Percentiles rank a stretch among this genome's conserved stretches.
These are phyloP conservation scores for Magnaporthales sp. DNA, from an alignment of 2,329 filamentous ascomycete species.

Conservation along the genomic window DNA sequence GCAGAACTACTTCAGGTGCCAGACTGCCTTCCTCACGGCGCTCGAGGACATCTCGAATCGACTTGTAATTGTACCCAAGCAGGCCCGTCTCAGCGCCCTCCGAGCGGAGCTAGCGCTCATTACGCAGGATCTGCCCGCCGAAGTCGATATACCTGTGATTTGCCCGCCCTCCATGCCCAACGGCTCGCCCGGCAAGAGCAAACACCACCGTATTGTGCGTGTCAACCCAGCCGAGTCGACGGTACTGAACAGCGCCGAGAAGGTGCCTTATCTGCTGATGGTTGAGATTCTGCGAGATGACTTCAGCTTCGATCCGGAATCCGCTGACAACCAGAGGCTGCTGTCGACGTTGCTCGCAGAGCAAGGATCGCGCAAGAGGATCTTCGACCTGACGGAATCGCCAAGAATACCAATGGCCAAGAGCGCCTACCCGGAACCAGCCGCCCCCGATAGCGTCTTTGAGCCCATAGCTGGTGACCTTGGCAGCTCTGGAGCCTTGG, in stretches of 20 bases:
- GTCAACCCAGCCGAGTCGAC: constrained; percentile 79
- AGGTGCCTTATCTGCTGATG: constrained; percentile 79
- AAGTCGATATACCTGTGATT: constrained; percentile 76
- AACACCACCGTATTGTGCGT: constrained; percentile 74
- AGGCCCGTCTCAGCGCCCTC: constrained; percentile 70
- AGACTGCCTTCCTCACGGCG: constrained; percentile 73
- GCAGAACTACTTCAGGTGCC: constrained; percentile 75
- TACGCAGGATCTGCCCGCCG: constrained; percentile 70
- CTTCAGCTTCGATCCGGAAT: constrained; percentile 73
- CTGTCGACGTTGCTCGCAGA: constrained; percentile 48
- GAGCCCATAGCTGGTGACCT: constrained; percentile 75
- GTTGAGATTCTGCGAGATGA: constrained; percentile 75
- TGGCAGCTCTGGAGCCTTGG: constrained; percentile 62
- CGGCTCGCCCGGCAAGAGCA: constrained; percentile 65
- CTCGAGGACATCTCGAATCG: constrained; percentile 79
- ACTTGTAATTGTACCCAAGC: constrained; percentile 74
- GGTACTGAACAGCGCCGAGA: constrained; percentile 78
- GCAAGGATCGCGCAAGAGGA: constrained; percentile 46
- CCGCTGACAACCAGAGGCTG: constrained; percentile 61
- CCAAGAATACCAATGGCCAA: constrained; percentile 39
- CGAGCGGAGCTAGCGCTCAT: constrained; percentile 75
- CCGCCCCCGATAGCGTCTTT: constrained; percentile 62
- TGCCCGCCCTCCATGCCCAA: constrained; percentile 67
- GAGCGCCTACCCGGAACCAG: constrained; percentile 30
- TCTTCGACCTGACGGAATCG: constrained; percentile 64